Conservation (phyloP, 2,329 filamentous ascomycete species). For the Madurella mycetomatis region DNA sequence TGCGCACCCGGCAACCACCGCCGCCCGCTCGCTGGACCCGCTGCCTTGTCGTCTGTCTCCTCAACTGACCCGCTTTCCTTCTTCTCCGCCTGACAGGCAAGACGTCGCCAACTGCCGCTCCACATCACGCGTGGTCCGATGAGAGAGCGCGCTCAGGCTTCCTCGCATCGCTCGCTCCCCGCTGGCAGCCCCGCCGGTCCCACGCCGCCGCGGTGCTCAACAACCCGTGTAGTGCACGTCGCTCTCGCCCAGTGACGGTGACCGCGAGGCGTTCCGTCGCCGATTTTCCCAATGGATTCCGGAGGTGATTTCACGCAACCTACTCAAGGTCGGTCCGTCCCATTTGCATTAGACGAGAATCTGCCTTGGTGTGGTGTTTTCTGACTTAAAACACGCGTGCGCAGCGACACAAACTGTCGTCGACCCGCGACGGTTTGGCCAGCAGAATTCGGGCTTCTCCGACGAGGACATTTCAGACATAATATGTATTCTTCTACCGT, state of each 20-base stretch:
- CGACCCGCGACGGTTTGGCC: constrained; percentile 73
- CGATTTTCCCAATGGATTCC: constrained; percentile 23
- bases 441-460: constrained; percentile 76
- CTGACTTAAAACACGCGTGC: constrained; percentile 3
- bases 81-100: constrained; percentile 1
- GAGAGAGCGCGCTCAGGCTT: constrained; percentile 5
- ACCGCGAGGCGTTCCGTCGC: neutral
- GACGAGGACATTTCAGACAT: constrained; percentile 84
- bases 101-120: neutral
- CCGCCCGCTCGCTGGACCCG: neutral
- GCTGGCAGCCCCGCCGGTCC: constrained; percentile 1
- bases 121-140: constrained; percentile 1
- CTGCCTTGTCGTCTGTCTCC: neutral
- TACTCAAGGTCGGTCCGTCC: constrained; percentile 23
- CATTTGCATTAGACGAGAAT: neutral
- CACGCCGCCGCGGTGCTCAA: constrained; percentile 8
- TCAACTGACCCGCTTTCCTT: constrained; percentile 12
- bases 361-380: neutral
- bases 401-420: constrained; percentile 72
- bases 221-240: neutral
- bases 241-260: neutral
- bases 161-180: neutral
- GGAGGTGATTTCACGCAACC: constrained; percentile 18
- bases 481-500: constrained; percentile 80
- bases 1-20: constrained; percentile 6